Base-by-base conservation (phyloP, 2,329 filamentous ascomycete species). In the Lasiodiplodia citricola region DNA sequence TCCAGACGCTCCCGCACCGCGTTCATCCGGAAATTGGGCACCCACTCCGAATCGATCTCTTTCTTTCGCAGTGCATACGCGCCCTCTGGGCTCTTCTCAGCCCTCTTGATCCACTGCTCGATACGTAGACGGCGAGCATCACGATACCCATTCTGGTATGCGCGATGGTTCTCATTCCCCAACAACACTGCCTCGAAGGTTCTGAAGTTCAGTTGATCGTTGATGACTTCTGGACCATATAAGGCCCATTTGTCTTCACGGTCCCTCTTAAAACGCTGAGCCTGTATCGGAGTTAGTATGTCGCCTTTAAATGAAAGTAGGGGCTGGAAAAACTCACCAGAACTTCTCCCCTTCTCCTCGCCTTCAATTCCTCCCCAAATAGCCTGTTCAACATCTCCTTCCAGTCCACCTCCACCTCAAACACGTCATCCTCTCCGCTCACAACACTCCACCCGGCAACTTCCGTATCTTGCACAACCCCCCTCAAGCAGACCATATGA, bases 381-480 rank as follows among this genome's bases (percentile, higher is more conserved):
- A 65, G 4, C 31, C 25, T 31, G 14, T 55, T 50, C 7, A 65
- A 4, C 62, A 65, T 37, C 7, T 13, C 31, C 47, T 21, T 38
- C 62, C 62, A 65, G 5, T 65, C 47, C 4, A 65, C 47, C 31
- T 38, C 38, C 6, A 65, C 41, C 50, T 65, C 62, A 21, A 52
- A 41, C 14, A 50, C 28, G 4, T 23, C 58, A 7, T 25, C 41
- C 28, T 35, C 25, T 41, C 18, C 44, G n/a, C 44, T 25, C 23
- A 54, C 62, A 10, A 65, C n/a, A 31, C 14, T n/a, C 51, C 38
- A 65, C 31, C 62, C 62, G 2, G 18, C 16, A 3, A 65, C 23
- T 31, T 44, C 62, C 38, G 31, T 54, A 21, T 65, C 62, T n/a
- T 65, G 60, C 60, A 64, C 56, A 21, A 60, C 56, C 2, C 56